Evolutionary conservation across 768 basidiomycete species (phyloP).

Genomic region (Suillus sp.): DNA sequence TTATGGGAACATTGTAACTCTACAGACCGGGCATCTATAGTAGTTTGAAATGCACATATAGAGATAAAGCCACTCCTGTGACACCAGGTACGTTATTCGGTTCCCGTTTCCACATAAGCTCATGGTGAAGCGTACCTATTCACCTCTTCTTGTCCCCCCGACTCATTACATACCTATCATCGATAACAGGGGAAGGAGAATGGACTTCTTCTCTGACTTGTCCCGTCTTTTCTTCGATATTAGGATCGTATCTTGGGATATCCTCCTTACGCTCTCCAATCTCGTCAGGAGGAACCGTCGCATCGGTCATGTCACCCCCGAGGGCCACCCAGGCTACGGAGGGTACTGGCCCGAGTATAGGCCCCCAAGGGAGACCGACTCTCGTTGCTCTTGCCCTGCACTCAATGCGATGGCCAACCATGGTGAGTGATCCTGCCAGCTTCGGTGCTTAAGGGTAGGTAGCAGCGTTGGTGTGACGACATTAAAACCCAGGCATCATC

Average conservation of each 20-base stretch:
- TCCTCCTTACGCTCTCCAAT: slow-evolving; percentile 52
- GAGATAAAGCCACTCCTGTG: not conserved
- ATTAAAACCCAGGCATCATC: slow-evolving; percentile 37
- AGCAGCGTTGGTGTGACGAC: not conserved
- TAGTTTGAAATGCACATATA: not conserved
- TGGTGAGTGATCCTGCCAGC: slow-evolving; percentile 42
- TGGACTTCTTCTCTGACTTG: not conserved
- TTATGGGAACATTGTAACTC: not conserved
- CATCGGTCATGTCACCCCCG: slow-evolving; percentile 56
- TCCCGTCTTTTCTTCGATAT: slow-evolving; percentile 12
- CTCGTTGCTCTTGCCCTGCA: slow-evolving; percentile 72
- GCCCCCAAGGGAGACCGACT: slow-evolving; percentile 60
- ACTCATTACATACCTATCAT: not conserved
- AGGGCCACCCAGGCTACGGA: slow-evolving; percentile 55
- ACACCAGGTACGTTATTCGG: not conserved
- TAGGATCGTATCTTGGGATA: slow-evolving; percentile 52
- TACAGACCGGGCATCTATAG: not conserved
- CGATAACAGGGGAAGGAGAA: not conserved
- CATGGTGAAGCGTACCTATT: not conserved
- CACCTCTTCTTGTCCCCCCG: not conserved
- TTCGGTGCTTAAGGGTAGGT: not conserved
- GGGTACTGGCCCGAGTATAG: slow-evolving; percentile 73
- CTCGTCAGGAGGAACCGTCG: slow-evolving; percentile 45
- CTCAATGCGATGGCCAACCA: slow-evolving; percentile 85
- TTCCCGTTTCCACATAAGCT: not conserved